These are phyloP conservation scores for Suillus decipiens DNA, from an alignment of 768 basidiomycete species.

Conservation along the genomic window DNA sequence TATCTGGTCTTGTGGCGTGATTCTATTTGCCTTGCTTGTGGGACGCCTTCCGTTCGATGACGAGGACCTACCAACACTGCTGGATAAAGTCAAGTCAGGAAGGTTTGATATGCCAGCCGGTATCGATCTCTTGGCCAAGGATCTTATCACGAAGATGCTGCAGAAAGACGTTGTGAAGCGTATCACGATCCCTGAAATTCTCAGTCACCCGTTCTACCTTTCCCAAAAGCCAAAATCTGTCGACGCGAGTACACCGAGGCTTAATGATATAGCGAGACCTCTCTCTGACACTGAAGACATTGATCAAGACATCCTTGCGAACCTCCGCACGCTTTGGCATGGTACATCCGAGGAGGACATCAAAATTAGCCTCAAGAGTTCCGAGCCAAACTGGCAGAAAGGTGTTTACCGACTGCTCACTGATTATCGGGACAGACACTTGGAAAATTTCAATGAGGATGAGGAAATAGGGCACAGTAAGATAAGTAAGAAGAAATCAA, in stretches of 20 bases:
- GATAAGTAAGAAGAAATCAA: slow-evolving; percentile 38
- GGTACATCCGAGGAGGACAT: slow-evolving; percentile 76
- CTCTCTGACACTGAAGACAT: slow-evolving; percentile 64
- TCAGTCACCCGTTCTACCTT: slow-evolving; percentile 77
- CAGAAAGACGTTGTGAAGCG: slow-evolving; percentile 70
- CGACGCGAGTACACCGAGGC: slow-evolving; percentile 49
- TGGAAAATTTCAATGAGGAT: slow-evolving; percentile 76
- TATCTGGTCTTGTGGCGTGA: slow-evolving; percentile 97
- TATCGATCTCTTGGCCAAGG: slow-evolving; percentile 68
- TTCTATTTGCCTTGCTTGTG: slow-evolving; percentile 85
- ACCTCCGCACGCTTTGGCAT: slow-evolving; percentile 91
- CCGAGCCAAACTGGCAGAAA: slow-evolving; percentile 89
- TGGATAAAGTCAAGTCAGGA: slow-evolving; percentile 79
- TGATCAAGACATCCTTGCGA: slow-evolving; percentile 87
- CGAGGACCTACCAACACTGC: slow-evolving; percentile 74
- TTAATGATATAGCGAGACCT: slow-evolving; percentile 71
- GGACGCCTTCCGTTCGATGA: slow-evolving; percentile 94
- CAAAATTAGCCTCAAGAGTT: slow-evolving; percentile 60
- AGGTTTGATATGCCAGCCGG: slow-evolving; percentile 72
- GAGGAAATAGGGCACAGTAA: slow-evolving; percentile 45
- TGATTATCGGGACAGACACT: slow-evolving; percentile 73
- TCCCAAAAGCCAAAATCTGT: slow-evolving; percentile 50
- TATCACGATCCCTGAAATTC: slow-evolving; percentile 82
- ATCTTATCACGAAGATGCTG: slow-evolving; percentile 82
- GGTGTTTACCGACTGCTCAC: slow-evolving; percentile 91